Percentiles rank a stretch among this genome's conserved stretches.
phyloP scores from a whole-genome alignment of 1,284 basidiomycete species.

The Cryptococcus amylolentus region DNA sequence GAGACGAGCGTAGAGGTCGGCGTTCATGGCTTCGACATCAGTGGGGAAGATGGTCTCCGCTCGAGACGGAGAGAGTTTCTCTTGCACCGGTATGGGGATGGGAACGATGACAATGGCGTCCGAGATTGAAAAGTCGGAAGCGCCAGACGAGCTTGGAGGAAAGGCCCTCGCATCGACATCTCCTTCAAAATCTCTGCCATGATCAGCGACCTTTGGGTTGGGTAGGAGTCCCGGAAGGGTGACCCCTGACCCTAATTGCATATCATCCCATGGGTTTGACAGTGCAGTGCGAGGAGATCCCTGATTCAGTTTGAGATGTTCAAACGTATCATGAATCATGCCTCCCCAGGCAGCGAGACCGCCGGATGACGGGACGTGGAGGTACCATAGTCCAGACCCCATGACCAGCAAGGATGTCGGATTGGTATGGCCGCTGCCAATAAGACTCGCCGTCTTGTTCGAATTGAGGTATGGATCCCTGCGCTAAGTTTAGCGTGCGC shows the following conservation, averaged over 20 bases:
- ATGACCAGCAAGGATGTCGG: constrained; percentile 67
- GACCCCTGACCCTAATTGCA: constrained; percentile 24
- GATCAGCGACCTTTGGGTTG: background rate
- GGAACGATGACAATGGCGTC: constrained; percentile 73
- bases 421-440: constrained; percentile 31
- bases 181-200: background rate
- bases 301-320: constrained; percentile 51
- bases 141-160: background rate
- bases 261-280: constrained; percentile 42
- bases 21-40: constrained; percentile 84
- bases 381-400: constrained; percentile 82
- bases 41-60: constrained; percentile 64
- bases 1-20: constrained; percentile 69
- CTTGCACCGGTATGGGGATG: constrained; percentile 71
- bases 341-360: constrained; percentile 72
- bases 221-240: constrained; percentile 19
- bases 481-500: background rate
- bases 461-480: constrained; percentile 64
- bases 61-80: constrained; percentile 62
- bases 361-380: constrained; percentile 68
- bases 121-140: constrained; percentile 52
- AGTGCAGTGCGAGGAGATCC: constrained; percentile 37
- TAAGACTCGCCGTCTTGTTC: constrained; percentile 54
- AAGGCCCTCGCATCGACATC: constrained; percentile 5
- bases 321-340: constrained; percentile 63